A percentile compares a stretch with the other conserved stretches of the same genome.
These are phyloP conservation scores for Suhomyces faveliae DNA, from an alignment of 805 yeast species.

Conservation along the genomic window DNA sequence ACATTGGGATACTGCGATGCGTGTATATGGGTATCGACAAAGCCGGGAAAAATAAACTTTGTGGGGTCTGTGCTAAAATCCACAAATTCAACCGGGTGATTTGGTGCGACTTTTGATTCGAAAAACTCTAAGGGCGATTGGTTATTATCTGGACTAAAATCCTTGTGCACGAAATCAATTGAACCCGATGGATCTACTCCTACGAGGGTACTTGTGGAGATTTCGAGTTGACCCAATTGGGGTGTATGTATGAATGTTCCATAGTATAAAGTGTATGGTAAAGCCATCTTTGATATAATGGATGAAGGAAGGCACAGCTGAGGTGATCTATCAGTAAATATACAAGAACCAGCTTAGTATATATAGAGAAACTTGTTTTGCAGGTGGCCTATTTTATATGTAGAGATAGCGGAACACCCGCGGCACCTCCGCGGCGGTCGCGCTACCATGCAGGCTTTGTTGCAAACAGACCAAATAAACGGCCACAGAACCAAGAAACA, in stretches of 20 bases:
- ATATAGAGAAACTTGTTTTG: too few species aligned
- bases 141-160: constrained; percentile 7
- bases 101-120: background rate
- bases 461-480: background rate
- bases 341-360: too few species aligned
- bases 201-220: constrained; percentile 52
- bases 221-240: constrained; percentile 51
- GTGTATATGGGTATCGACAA: constrained; percentile 46
- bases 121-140: background rate
- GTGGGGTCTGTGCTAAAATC: constrained; percentile 35
- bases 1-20: constrained; percentile 46
- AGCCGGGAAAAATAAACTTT: constrained; percentile 61
- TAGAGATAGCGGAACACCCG: background rate
- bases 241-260: constrained; percentile 82
- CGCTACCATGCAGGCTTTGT: background rate
- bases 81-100: constrained; percentile 13
- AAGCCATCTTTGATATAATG: background rate
- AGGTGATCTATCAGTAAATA: too few species aligned
- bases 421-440: background rate
- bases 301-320: too few species aligned
- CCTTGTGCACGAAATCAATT: constrained; percentile 40
- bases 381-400: too few species aligned
- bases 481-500: background rate
- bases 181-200: constrained; percentile 63
- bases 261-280: constrained; percentile 51